Evolutionary conservation across 2,329 filamentous ascomycete genomes (phyloP).

Genomic region (Aureobasidium sp.): DNA sequence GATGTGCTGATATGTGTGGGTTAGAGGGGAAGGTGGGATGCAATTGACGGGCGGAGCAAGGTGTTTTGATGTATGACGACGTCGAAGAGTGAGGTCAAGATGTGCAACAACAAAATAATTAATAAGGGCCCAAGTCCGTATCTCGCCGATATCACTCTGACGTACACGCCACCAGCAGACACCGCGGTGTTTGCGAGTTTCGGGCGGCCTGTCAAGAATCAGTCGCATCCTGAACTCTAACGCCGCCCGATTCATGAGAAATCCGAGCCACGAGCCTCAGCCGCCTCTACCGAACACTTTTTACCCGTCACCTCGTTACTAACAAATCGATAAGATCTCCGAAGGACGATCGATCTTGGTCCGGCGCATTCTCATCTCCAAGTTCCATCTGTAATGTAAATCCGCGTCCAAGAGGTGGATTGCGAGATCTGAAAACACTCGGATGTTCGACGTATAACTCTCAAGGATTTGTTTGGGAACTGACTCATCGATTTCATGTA

Average conservation of each 20-base stretch:
- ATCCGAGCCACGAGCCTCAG: neutral
- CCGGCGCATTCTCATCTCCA: neutral
- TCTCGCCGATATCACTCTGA: constrained; percentile 1
- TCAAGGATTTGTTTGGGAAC: too few species aligned
- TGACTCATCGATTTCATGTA: neutral
- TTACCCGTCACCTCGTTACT: neutral
- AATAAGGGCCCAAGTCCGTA: constrained; percentile 4
- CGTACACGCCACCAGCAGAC: constrained; percentile 10
- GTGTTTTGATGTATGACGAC: constrained; percentile 10
- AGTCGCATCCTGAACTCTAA: neutral
- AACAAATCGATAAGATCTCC: neutral
- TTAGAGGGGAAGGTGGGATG: neutral
- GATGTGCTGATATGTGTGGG: constrained; percentile 25
- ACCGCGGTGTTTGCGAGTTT: constrained; percentile 2
- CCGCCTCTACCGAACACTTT: neutral
- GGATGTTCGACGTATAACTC: neutral
- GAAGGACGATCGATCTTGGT: neutral
- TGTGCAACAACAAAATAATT: constrained; percentile 3
- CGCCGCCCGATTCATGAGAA: neutral
- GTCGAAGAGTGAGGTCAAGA: constrained; percentile 5
- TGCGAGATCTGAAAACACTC: neutral
- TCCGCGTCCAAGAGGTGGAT: too few species aligned
- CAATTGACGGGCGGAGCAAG: neutral
- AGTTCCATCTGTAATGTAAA: neutral
- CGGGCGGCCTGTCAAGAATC: neutral